phyloP scores from a whole-genome alignment of 352 stramenopile genomes.

The Pythium biforme region DNA sequence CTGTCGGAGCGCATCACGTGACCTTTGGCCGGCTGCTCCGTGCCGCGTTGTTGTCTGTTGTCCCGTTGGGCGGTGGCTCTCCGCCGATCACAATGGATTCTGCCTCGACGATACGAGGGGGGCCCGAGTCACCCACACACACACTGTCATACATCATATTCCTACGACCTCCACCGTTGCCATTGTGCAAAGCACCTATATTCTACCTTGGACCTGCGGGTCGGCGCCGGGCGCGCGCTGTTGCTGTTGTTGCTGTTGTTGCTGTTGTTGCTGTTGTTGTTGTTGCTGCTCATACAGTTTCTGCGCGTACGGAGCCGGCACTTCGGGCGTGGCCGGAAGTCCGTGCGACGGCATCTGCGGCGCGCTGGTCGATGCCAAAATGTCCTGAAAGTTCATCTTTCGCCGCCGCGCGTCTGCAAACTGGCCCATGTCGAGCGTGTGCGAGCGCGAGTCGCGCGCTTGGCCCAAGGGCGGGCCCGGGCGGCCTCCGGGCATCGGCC shows the following conservation, averaged over 20 bases:
- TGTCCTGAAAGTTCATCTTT: slow-evolving; percentile 90
- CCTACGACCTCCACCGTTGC: not conserved
- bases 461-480: slow-evolving; percentile 61
- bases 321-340: slow-evolving; percentile 19
- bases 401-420: slow-evolving; percentile 73
- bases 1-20: not conserved
- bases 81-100: no score
- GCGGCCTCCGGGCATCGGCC: slow-evolving; percentile 37
- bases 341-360: slow-evolving; percentile 6
- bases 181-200: slow-evolving; percentile 3
- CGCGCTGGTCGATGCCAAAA: slow-evolving; percentile 56
- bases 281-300: slow-evolving; percentile 32
- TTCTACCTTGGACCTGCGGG: slow-evolving; percentile 7
- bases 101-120: no score
- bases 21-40: no score
- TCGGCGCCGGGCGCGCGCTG: not conserved
- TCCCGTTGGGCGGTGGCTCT: no score
- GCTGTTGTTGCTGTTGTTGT: not conserved
- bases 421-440: slow-evolving; percentile 83
- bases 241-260: slow-evolving; percentile 7
- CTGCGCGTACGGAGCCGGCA: slow-evolving; percentile 20
- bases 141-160: slow-evolving; percentile 5
- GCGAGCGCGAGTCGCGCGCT: slow-evolving; percentile 74
- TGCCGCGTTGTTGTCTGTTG: no score
- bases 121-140: no score